Conservation (phyloP, 176 grass and related monocot genomes). For the Pontederia crassipes region DNA sequence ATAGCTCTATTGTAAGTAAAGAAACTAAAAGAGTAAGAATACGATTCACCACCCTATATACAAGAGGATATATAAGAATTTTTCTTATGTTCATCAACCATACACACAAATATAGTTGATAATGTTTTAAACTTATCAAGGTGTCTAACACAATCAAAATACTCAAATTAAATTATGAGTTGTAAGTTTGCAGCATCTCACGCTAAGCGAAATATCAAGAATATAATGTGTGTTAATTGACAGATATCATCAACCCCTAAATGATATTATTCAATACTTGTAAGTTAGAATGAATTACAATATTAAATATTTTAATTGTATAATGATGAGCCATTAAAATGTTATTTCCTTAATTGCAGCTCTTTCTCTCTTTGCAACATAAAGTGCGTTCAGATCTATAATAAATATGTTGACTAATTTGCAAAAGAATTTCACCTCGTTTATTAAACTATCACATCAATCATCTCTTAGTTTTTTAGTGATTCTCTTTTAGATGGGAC, state of each 20-base stretch:
- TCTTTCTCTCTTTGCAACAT: conserved; percentile 8
- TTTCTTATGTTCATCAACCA: too few relatives aligned
- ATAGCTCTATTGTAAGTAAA: too few relatives aligned
- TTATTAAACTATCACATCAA: too few relatives aligned
- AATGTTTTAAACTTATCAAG: too few relatives aligned
- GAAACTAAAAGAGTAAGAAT: neutral
- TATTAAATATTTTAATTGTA: conserved; percentile 2
- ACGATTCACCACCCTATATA: too few relatives aligned
- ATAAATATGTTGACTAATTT: neutral
- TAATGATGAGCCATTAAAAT: neutral
- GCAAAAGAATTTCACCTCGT: too few relatives aligned
- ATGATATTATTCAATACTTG: neutral
- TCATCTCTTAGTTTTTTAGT: too few relatives aligned
- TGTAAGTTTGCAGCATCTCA: neutral
- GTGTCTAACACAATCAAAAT: neutral
- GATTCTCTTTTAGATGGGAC: too few relatives aligned
- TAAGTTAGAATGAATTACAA: conserved; percentile 1
- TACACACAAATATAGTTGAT: too few relatives aligned
- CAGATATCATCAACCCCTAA: neutral
- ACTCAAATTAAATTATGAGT: neutral
- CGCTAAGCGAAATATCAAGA: neutral
- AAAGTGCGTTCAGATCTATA: conserved; percentile 2
- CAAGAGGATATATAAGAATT: too few relatives aligned
- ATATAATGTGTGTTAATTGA: neutral
- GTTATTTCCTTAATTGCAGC: conserved; percentile 8